Base-by-base conservation (phyloP, 2,329 filamentous ascomycete species). In the Pseudofabraea citricarpa region DNA sequence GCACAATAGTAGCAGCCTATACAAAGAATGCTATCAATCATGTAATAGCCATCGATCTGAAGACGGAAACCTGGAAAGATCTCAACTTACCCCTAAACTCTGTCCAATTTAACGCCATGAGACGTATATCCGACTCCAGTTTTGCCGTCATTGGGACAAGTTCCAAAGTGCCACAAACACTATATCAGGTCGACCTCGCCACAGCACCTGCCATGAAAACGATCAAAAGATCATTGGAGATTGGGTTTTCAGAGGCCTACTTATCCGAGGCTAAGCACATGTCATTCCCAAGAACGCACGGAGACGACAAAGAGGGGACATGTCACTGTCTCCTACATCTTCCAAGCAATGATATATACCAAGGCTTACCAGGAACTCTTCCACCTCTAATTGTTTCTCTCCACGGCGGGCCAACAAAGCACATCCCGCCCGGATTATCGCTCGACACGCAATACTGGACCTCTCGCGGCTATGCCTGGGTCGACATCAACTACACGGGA, bases 371-470 rank as follows among this genome's bases (percentile, higher is more conserved):
- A 0, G 63, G 57, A 1, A 57, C 58, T 0, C 63, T 66, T 0
- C 74, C 74, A 1, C 73, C 75, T 1, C 59, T 77, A 1, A 69
- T 79, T 19, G 61, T 78, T 36, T 62, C 59, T 3, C 64, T 69
- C 0, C 75, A 79, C 26, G 75, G 75, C 5, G 76, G 74, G 0
- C 75, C 68, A n/a, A 78, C 70, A 1, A 58, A 59, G 1, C 65
- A 69, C 41, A 61, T 59, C 0, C 61, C 66, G 1, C 65, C 69
- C 0, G 72, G 72, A 0, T 61, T 79, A 0, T 58, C 63, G 10
- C 56, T 75, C 6, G 56, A 61, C 16, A 64, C 63, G 3, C 75
- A 79, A 52, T 77, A 73, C 52, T 76, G 70, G 51, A 77, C 74
- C 0, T 71, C 73, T 4, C 63, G 76, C 10, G 75, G 75, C 4